Percentiles rank a stretch among this genome's conserved stretches.
These are phyloP conservation scores for Cucurbita argyrosperma DNA, from an alignment of 306 rosid genomes.

Conservation along the genomic window DNA sequence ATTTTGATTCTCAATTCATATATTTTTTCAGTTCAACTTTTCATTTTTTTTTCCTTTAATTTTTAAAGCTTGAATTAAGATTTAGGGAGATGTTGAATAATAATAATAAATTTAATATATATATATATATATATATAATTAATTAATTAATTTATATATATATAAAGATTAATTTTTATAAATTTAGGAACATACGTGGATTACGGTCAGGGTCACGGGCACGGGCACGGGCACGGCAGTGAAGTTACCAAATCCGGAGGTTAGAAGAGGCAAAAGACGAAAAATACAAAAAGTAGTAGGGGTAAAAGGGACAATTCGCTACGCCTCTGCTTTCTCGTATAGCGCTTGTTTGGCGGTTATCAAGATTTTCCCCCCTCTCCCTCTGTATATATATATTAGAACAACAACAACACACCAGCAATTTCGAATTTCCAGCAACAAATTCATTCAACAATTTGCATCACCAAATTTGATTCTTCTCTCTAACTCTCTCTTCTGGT, in stretches of 20 bases:
- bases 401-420: not conserved
- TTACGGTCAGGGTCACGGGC: no score
- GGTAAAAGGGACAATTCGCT: not conserved
- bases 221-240: no score
- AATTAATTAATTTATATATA: no score
- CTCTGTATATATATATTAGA: not conserved
- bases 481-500: not conserved
- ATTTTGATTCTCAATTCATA: no score
- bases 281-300: not conserved
- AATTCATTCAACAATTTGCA: not conserved
- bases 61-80: no score
- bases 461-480: not conserved
- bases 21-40: no score
- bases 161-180: no score
- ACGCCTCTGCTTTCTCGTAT: not conserved
- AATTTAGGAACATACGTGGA: no score
- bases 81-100: no score
- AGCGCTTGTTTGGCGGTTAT: conserved; percentile 1
- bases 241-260: not conserved
- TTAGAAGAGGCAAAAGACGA: not conserved
- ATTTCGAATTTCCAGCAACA: not conserved
- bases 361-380: not conserved
- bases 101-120: no score
- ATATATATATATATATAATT: no score
- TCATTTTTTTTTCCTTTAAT: no score